phyloP scores from a whole-genome alignment of 495 filamentous ascomycete genomes.

The Neurospora tetraspora region DNA sequence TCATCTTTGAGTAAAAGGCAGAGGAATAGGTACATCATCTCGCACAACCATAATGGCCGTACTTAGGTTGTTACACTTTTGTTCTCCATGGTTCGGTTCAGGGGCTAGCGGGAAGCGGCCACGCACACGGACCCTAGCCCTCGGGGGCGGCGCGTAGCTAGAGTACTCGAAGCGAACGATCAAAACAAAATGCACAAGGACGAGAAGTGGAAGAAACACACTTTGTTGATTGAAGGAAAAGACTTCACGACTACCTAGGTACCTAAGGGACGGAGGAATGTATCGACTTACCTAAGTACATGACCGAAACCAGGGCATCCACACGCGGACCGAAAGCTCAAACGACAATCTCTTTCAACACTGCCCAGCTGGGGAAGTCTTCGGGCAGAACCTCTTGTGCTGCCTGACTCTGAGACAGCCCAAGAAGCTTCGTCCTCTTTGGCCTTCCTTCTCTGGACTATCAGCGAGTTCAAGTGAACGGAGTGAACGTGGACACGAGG shows the following conservation, averaged over 20 bases:
- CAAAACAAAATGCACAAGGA: not conserved
- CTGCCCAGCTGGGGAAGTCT: not conserved
- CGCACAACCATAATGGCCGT: too few species aligned
- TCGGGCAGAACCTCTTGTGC: not conserved
- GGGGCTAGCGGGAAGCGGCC: too few species aligned
- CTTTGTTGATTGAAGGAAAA: not conserved
- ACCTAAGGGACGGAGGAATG: not conserved
- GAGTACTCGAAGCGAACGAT: not conserved
- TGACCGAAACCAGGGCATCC: not conserved
- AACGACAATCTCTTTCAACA: not conserved
- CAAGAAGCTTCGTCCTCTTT: not conserved
- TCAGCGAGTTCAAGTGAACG: not conserved
- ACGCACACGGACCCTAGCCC: not conserved
- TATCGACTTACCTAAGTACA: not conserved
- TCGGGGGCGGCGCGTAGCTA: not conserved
- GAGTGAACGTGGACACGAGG: not conserved
- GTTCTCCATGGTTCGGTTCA: too few species aligned
- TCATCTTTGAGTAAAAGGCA: not conserved
- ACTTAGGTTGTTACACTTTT: too few species aligned
- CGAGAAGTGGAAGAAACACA: not conserved
- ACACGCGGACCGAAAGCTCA: not conserved
- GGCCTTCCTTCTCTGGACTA: not conserved
- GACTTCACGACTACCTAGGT: not conserved
- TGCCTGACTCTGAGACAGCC: not conserved
- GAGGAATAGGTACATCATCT: too few species aligned